Evolutionary conservation across 208 protist species (phyloP), one percentile per base, ranked within the genome.

Genomic region (Crithidia fasciculata): DNA sequence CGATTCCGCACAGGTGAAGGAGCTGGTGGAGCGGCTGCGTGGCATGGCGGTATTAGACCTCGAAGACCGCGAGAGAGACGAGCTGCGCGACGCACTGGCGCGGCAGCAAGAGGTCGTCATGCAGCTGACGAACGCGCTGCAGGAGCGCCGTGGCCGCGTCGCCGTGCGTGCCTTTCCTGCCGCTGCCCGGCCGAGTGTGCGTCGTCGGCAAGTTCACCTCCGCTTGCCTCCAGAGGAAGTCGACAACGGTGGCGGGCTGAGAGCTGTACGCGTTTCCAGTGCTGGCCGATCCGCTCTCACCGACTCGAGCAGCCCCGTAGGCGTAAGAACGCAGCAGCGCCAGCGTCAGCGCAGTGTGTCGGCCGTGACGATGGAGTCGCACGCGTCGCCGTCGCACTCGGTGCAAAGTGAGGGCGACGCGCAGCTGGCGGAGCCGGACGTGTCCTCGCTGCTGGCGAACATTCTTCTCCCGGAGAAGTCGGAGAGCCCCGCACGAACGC

Each of bases 21-120:
- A 76, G 12, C 69, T 77, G 4, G 50, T 73, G 3, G 15, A 59
- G 9, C 69, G 59, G 3, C 52, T 73, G 12, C 18, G 59, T 8
- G 45, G 41, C 40, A 40, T 64, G 15, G 63, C 19, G 9, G 8
- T 74, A 0, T 54, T 12, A 6, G 72, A 63, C 43, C n/a, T 73
- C 12, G 61, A 47, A 19, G 61, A 45, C 19, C 77, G 74, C 16
- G 70, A 79, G 28, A 68, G 57, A 7, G 56, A 60, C 18, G 60
- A 72, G 39, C 78, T 91, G 47, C 45, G 80, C 8, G 54, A 54
- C 18, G 75, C 81, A 5, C 61, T 92, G 12, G 64, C 76, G 49
- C 50, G 74, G 52, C 87, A 92, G 74, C 76, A 91, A 52, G 47
- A 58, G 18, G 39, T 86, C 19, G 84, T 91, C 62, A 53, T 74